Base-by-base conservation (phyloP, 2,329 filamentous ascomycete genomes). In the Paraphoma chrysanthemicola region DNA sequence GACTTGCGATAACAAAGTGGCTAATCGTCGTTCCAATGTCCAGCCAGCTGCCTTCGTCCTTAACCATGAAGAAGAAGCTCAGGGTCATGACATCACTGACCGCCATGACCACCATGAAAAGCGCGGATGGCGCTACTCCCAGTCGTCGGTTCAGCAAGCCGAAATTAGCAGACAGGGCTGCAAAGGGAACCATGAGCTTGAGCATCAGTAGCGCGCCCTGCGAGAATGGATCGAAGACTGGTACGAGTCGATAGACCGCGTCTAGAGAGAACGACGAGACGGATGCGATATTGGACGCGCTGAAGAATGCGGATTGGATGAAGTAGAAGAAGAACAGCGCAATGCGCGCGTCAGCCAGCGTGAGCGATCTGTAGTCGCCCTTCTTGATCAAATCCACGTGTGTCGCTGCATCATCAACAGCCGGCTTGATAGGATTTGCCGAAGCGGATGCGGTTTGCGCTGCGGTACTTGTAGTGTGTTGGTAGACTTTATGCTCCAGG, bases 21-120 rank as follows among this genome's bases (percentile, higher is more conserved):
- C 88, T 96, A 64, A 99, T 99, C 3, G 92, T 97, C 29, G 92
- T 96, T 31, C 95, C 95, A 73, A 99, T 99, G 74, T 99, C 95
- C 57, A 99, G 80, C 95, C 95, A 99, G 18, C 90, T 95, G 0
- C 95, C 95, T 74, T 99, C 95, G 67, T 99, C 95, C 70, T 90
- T 91, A 44, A 99, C 95, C 68, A 97, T 92, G 88, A 92, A 99
- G 79, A 99, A 99, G 81, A 99, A 99, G 69, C 95, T 92, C 50
- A 99, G 83, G 3, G 95, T 98, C 74, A 98, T 83, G 48, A 97
- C 87, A 73, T 99, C 95, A 58, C 90, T 93, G 49, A 96, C 86
- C 0, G 71, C 91, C 87, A 97, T 96, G 48, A 96, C 93, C 3
- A 77, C 65, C 90, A 97, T 97, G 79, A 98, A 97, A 4, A 99